These are phyloP conservation scores for Cyathus striatus DNA, from an alignment of 768 basidiomycete genomes.

Conservation along the genomic window DNA sequence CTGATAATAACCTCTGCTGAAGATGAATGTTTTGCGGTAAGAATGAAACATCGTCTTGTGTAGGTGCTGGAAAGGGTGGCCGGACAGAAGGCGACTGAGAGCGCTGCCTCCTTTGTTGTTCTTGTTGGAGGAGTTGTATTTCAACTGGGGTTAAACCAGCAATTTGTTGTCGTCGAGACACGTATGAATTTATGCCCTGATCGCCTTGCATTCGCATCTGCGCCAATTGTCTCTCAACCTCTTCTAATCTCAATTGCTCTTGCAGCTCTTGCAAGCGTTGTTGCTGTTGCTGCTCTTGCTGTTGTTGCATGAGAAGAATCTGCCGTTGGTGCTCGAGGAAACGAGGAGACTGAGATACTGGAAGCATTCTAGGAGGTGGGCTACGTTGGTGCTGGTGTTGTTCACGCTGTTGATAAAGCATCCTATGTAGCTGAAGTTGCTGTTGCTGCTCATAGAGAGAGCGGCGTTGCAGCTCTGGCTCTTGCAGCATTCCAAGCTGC, in stretches of 20 bases:
- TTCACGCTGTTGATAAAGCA: slow-evolving; percentile 46
- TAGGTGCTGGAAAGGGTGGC: slow-evolving; percentile 25
- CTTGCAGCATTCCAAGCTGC: slow-evolving; percentile 20
- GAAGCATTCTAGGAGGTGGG: slow-evolving; percentile 71
- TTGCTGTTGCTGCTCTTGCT: slow-evolving; percentile 59
- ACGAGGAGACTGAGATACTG: slow-evolving; percentile 72
- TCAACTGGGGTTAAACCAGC: slow-evolving; percentile 45
- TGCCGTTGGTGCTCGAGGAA: slow-evolving; percentile 76
- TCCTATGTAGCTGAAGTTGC: slow-evolving; percentile 39
- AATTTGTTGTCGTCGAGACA: slow-evolving; percentile 32
- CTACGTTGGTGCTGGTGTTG: slow-evolving; percentile 49
- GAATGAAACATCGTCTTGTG: slow-evolving; percentile 40
- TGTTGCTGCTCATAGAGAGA: slow-evolving; percentile 39
- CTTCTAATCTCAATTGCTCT: slow-evolving; percentile 60
- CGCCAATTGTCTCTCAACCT: slow-evolving; percentile 58
- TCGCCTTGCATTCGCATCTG: slow-evolving; percentile 44
- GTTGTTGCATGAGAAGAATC: slow-evolving; percentile 60
- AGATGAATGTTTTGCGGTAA: slow-evolving; percentile 61
- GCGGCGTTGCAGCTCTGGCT: slow-evolving; percentile 28
- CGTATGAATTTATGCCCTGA: slow-evolving; percentile 17
- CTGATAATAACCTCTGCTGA: slow-evolving; percentile 73
- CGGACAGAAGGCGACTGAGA: slow-evolving; percentile 37
- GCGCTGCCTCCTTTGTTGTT: slow-evolving; percentile 45
- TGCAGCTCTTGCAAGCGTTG: slow-evolving; percentile 57
- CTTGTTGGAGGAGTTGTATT: slow-evolving; percentile 41